Evolutionary conservation across 371 early-diverging fungal species (phyloP).

Genomic region (Rhizopus arrhizus): DNA sequence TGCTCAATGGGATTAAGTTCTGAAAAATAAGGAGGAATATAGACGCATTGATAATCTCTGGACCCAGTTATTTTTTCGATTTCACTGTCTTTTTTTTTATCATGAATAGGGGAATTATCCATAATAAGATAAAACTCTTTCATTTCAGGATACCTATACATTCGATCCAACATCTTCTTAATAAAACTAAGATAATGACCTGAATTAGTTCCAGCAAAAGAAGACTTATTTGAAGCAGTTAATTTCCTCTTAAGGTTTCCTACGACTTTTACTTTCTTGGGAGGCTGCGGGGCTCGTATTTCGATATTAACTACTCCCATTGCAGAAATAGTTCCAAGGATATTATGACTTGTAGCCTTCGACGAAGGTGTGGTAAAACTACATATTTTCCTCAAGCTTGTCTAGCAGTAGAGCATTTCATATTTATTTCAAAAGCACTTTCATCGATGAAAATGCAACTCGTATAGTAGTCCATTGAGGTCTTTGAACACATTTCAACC

Average conservation of each 20-base stretch:
- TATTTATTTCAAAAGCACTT: slow-evolving; percentile 17
- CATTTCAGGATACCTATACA: slow-evolving; percentile 22
- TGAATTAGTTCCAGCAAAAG: slow-evolving; percentile 6
- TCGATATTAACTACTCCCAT: slow-evolving; percentile 13
- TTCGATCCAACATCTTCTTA: slow-evolving; percentile 18
- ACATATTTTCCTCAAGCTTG: too few relatives aligned
- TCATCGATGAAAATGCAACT: slow-evolving; percentile 14
- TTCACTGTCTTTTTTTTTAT: too few relatives aligned
- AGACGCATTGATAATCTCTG: not conserved
- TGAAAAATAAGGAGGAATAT: not conserved
- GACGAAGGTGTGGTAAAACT: too few relatives aligned
- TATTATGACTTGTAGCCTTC: too few relatives aligned
- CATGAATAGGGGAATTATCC: slow-evolving; percentile 22
- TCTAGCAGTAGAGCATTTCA: slow-evolving; percentile 11
- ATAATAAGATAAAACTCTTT: slow-evolving; percentile 23
- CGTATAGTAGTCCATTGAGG: slow-evolving; percentile 7
- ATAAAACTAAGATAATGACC: slow-evolving; percentile 20
- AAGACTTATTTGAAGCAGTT: slow-evolving; percentile 11
- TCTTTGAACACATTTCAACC: slow-evolving; percentile 11
- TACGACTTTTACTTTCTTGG: slow-evolving; percentile 14
- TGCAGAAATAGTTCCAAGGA: slow-evolving; percentile 16
- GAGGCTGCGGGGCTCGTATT: slow-evolving; percentile 3
- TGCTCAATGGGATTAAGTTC: slow-evolving; percentile 8
- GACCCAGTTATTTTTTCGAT: not conserved
- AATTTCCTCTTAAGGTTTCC: slow-evolving; percentile 11